Percentiles rank a stretch among this genome's conserved stretches.
Evolutionary conservation across 768 basidiomycete species (phyloP).

Genomic region (Pleurotus tuber-regium): DNA sequence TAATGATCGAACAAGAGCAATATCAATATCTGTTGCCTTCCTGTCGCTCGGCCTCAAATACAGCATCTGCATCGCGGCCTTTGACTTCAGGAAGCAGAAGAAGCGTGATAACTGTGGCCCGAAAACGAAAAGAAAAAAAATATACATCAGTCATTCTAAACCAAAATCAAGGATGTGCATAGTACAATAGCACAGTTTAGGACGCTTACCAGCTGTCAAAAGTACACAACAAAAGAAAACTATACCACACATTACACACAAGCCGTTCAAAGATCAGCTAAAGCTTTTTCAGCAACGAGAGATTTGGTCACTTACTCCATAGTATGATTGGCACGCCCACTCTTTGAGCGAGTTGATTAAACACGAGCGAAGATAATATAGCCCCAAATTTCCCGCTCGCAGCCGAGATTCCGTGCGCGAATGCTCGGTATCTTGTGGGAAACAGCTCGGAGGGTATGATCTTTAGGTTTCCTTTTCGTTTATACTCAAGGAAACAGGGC

Average conservation of each 20-base stretch:
- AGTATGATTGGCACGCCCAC: conserved; percentile 65
- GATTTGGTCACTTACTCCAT: conserved; percentile 63
- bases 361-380: conserved; percentile 71
- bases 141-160: not conserved
- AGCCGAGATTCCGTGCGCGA: conserved; percentile 73
- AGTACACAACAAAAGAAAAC: conserved; percentile 10
- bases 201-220: not conserved
- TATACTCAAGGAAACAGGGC: not conserved
- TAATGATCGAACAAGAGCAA: too few relatives aligned
- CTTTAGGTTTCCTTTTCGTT: not conserved
- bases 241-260: too few relatives aligned
- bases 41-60: too few relatives aligned
- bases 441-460: conserved; percentile 44
- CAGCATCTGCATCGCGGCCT: conserved; percentile 1
- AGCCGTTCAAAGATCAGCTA: too few relatives aligned
- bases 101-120: not conserved
- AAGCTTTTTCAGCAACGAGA: too few relatives aligned
- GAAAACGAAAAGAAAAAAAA: not conserved
- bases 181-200: not conserved
- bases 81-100: not conserved
- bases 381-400: conserved; percentile 76
- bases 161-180: not conserved
- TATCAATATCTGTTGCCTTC: too few relatives aligned
- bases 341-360: conserved; percentile 55
- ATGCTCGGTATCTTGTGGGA: conserved; percentile 71